Conservation (phyloP, 1,284 basidiomycete species). For the Sparassis latifolia region DNA sequence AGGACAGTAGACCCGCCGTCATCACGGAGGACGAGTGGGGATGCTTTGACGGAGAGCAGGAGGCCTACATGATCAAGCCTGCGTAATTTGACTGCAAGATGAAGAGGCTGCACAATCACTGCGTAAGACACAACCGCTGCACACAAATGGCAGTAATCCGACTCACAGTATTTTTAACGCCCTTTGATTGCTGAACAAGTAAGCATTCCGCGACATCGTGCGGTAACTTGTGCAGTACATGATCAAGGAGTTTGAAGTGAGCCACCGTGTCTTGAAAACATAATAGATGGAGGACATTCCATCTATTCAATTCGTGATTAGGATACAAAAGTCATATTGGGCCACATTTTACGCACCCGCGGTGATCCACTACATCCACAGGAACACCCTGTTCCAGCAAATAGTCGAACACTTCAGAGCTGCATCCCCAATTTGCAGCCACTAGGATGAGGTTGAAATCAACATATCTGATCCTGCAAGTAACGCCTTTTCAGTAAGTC, state of each 20-base stretch:
- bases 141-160: neutral
- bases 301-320: constrained; percentile 25
- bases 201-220: constrained; percentile 36
- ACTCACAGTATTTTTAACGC: constrained; percentile 39
- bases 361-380: constrained; percentile 33
- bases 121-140: neutral
- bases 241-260: constrained; percentile 26
- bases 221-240: constrained; percentile 42
- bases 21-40: constrained; percentile 32
- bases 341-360: constrained; percentile 29
- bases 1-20: constrained; percentile 39
- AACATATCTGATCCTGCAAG: constrained; percentile 36
- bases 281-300: constrained; percentile 50
- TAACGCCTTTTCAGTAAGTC: neutral
- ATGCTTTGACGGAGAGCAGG: constrained; percentile 30
- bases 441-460: constrained; percentile 38
- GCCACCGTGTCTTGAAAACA: constrained; percentile 23
- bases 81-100: constrained; percentile 35
- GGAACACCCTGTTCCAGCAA: constrained; percentile 41
- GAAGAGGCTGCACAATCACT: constrained; percentile 35
- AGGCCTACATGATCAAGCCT: constrained; percentile 22
- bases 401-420: constrained; percentile 39
- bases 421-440: constrained; percentile 27
- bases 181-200: constrained; percentile 39
- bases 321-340: neutral